These are phyloP conservation scores for Gigaspora rosea DNA, from an alignment of 192 early-diverging fungal genomes.

Conservation along the genomic window DNA sequence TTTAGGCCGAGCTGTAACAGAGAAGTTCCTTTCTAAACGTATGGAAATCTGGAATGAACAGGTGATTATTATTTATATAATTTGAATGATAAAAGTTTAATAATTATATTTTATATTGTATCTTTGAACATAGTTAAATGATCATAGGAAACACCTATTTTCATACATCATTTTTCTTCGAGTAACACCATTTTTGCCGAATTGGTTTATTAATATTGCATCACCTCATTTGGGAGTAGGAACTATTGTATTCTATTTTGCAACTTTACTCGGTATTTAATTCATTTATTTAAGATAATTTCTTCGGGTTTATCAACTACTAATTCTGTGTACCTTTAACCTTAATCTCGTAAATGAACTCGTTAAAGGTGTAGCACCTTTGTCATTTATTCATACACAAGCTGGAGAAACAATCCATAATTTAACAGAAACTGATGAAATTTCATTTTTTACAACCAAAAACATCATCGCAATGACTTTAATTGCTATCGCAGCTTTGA, in stretches of 20 bases:
- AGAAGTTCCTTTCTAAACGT: slow-evolving; percentile 47
- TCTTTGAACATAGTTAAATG: slow-evolving; percentile 12
- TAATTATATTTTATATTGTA: neutral
- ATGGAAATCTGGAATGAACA: slow-evolving; percentile 53
- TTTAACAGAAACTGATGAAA: slow-evolving; percentile 42
- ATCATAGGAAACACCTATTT: slow-evolving; percentile 16
- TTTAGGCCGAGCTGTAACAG: slow-evolving; percentile 47
- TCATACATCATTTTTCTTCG: slow-evolving; percentile 31
- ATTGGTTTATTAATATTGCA: slow-evolving; percentile 51
- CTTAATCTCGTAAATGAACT: neutral
- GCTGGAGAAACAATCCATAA: slow-evolving; percentile 45
- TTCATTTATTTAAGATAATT: neutral
- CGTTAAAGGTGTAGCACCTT: slow-evolving; percentile 41
- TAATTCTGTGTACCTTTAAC: neutral
- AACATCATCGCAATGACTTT: slow-evolving; percentile 38
- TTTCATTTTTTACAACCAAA: slow-evolving; percentile 41
- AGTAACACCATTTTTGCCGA: slow-evolving; percentile 33
- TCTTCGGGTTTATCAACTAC: neutral
- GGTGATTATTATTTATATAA: slow-evolving; percentile 31
- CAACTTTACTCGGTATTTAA: slow-evolving; percentile 25
- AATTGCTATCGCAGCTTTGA: slow-evolving; percentile 14
- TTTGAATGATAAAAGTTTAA: neutral
- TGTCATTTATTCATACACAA: slow-evolving; percentile 43
- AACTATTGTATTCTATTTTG: slow-evolving; percentile 36
- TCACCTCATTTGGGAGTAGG: slow-evolving; percentile 46